These are phyloP conservation scores for Artemisia tridentata DNA, from an alignment of 129 eudicot species.

Conservation along the genomic window DNA sequence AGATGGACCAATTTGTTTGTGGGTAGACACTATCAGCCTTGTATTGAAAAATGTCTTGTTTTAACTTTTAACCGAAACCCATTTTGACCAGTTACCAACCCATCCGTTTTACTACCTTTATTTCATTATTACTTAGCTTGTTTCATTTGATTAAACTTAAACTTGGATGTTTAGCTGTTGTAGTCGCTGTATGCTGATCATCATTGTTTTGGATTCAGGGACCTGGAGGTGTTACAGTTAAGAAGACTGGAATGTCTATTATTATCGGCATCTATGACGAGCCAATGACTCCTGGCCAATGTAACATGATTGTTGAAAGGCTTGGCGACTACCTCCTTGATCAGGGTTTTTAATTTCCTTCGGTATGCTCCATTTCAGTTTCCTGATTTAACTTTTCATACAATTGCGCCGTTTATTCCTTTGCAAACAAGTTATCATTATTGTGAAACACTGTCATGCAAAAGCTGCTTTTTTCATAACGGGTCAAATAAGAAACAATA, in stretches of 20 bases:
- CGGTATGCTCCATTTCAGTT: conserved; percentile 31
- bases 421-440: background rate
- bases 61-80: no score
- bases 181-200: background rate
- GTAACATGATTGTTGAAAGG: conserved; percentile 92
- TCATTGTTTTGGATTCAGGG: conserved; percentile 46
- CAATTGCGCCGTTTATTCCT: background rate
- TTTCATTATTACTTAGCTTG: conserved; percentile 1
- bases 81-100: no score
- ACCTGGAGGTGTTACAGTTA: conserved; percentile 75
- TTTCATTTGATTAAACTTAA: conserved; percentile 3
- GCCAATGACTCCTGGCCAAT: conserved; percentile 89
- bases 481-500: no score
- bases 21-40: background rate
- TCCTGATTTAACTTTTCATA: background rate
- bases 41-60: background rate
- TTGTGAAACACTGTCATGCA: background rate
- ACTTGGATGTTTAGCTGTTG: background rate
- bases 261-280: conserved; percentile 82
- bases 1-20: background rate
- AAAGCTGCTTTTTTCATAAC: background rate
- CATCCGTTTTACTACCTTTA: background rate
- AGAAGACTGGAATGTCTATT: conserved; percentile 69
- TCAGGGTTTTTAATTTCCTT: conserved; percentile 62
- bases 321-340: conserved; percentile 85